phyloP scores from a whole-genome alignment of 495 filamentous ascomycete species.

The Friedmanniomyces simplex region DNA sequence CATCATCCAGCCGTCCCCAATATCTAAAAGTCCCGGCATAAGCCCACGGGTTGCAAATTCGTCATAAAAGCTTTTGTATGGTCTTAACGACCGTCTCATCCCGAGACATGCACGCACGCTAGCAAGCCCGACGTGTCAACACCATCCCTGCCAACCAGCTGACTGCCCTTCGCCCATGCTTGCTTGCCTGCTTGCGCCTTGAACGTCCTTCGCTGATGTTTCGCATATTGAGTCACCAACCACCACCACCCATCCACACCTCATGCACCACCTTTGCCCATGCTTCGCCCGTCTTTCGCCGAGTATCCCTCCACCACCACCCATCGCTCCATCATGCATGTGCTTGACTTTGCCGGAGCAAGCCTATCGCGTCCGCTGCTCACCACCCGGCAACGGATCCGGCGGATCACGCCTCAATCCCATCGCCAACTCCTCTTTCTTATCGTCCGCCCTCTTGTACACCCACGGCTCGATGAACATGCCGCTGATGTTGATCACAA shows the following conservation, averaged over 20 bases:
- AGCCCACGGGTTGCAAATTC: background rate
- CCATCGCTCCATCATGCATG: background rate
- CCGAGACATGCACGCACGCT: background rate
- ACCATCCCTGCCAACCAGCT: background rate
- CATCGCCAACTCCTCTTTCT: background rate
- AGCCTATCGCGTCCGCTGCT: background rate
- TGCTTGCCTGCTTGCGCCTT: background rate
- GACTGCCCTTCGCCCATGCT: background rate
- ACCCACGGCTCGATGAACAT: background rate
- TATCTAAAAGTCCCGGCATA: background rate
- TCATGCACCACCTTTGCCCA: background rate
- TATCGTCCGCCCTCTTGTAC: background rate
- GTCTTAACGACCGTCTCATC: background rate
- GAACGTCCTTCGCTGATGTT: background rate
- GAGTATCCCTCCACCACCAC: no score
- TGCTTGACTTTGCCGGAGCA: background rate
- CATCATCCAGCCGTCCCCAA: background rate
- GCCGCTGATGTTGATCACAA: background rate
- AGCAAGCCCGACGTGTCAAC: background rate
- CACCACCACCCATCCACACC: background rate
- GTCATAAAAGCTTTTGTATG: background rate
- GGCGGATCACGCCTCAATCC: background rate
- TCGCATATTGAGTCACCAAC: background rate
- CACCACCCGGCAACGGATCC: background rate
- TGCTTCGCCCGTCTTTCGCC: background rate